Conservation (phyloP, 2,329 filamentous ascomycete species). For the Stemphylium beticola region DNA sequence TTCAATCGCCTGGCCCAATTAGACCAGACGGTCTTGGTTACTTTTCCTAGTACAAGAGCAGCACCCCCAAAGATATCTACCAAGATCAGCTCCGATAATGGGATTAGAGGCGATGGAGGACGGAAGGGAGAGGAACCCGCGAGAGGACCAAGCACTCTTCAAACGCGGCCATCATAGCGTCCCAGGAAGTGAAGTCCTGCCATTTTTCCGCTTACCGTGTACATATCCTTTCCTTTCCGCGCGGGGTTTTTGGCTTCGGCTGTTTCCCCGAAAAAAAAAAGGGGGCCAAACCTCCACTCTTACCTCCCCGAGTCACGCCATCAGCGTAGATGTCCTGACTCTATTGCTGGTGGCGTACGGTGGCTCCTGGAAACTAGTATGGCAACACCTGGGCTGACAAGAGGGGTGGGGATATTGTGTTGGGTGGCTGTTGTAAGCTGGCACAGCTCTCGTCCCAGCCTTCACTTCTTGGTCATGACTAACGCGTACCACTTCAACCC, state of each 20-base stretch:
- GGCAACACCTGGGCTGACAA: conserved; percentile 9
- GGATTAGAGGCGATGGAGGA: not conserved
- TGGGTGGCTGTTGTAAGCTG: not conserved
- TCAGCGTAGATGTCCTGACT: not conserved
- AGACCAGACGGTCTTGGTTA: not conserved
- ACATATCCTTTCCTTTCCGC: not conserved
- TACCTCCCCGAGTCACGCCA: conserved; percentile 9
- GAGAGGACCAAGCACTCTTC: not conserved
- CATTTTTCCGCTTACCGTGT: conserved; percentile 1
- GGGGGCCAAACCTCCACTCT: conserved; percentile 8
- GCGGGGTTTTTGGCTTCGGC: conserved; percentile 10
- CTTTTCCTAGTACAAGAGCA: not conserved
- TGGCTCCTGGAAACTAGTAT: conserved; percentile 11
- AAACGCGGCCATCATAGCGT: not conserved
- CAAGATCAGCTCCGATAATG: not conserved
- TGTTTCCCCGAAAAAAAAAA: conserved; percentile 9
- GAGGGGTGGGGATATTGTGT: not conserved
- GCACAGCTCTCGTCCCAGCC: no score
- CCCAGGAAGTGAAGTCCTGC: not conserved
- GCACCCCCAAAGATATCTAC: not conserved
- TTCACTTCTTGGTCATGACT: no score
- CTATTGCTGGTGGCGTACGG: not conserved
- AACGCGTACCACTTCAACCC: no score
- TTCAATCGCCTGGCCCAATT: not conserved
- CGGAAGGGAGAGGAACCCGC: not conserved